Evolutionary conservation across 495 filamentous ascomycete species (phyloP), one percentile per base, ranked within the genome.

Genomic region (Parachaetomium inaequale): DNA sequence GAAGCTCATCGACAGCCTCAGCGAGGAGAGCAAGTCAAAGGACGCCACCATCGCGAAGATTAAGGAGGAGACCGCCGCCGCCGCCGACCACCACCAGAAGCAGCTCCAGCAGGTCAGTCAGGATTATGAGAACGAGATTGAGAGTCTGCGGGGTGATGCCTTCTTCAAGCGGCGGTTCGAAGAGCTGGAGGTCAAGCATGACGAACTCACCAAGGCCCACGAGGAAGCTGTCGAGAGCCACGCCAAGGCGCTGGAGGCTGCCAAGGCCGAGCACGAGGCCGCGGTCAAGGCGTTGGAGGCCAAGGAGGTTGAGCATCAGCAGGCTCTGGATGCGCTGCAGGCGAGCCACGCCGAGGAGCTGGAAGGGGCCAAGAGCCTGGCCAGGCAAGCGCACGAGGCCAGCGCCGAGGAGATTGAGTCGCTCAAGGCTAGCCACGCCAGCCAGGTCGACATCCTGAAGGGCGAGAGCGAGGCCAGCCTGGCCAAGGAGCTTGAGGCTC

Each of bases 61-160:
- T n/a, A 78, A 81, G 66, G 74, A 76, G 26, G 79, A 80, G 17
- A 71, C 75, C 53, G 73, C 75, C 46, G 66, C 74, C 36, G 78
- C 77, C 0, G 57, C 70, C 34, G 75, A 78, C 17, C 81, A 78
- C 57, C 81, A 84, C 63, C 69, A 76, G 52, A 71, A 78, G 61
- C 77, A 82, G 57, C 72, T 85, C 21, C 66, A 78, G 65, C 75
- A 76, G 47, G 61, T 85, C 61, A 79, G 79, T 29, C 72, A 81
- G 55, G 82, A 85, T 42, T 82, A 83, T 65, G 76, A 82, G 56
- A 72, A 76, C 25, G 82, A 85, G 63, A 83, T 85, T 42, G 82
- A 84, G 63, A 78, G 79, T 46, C 77, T 83, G n/a, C 75, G 76
- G 26, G 81, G 79, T 23, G 80, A 83, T 63, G 80, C 82, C 34